Conservation (phyloP, 305 asterid species). For the Fraxinus velutina region DNA sequence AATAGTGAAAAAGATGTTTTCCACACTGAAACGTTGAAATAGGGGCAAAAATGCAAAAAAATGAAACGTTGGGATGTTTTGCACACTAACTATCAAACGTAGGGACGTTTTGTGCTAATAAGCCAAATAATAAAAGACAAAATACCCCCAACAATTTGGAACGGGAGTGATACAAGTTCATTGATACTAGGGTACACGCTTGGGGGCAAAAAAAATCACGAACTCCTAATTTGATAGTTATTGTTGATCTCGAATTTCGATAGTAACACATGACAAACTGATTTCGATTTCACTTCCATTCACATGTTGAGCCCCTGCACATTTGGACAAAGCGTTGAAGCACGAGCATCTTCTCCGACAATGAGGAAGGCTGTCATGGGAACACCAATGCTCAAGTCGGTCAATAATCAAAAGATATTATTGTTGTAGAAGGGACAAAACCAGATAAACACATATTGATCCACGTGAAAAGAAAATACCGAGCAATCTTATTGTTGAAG, state of each 20-base stretch:
- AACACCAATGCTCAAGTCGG: not conserved
- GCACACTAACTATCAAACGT: too few species aligned
- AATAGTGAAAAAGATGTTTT: too few species aligned
- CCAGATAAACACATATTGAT: not conserved
- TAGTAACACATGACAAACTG: not conserved
- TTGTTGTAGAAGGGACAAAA: not conserved
- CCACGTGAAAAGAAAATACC: not conserved
- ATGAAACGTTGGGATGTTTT: too few species aligned
- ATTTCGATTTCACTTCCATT: not conserved
- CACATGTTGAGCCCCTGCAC: not conserved
- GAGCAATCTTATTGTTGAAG: not conserved
- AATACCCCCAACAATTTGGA: not conserved
- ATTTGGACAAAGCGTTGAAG: not conserved
- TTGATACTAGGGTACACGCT: not conserved
- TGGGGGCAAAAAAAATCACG: not conserved
- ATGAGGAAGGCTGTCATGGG: not conserved
- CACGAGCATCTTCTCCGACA: not conserved
- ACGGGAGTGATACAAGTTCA: not conserved
- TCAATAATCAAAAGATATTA: not conserved
- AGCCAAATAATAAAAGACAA: not conserved
- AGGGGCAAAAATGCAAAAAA: too few species aligned
- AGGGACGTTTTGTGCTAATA: too few species aligned
- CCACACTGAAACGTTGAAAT: too few species aligned
- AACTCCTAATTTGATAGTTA: not conserved
- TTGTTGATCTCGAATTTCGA: not conserved